Percentiles rank a stretch among this genome's conserved stretches.
Conservation (phyloP, 805 yeast species). For the Hanseniaspora nectarophila region DNA sequence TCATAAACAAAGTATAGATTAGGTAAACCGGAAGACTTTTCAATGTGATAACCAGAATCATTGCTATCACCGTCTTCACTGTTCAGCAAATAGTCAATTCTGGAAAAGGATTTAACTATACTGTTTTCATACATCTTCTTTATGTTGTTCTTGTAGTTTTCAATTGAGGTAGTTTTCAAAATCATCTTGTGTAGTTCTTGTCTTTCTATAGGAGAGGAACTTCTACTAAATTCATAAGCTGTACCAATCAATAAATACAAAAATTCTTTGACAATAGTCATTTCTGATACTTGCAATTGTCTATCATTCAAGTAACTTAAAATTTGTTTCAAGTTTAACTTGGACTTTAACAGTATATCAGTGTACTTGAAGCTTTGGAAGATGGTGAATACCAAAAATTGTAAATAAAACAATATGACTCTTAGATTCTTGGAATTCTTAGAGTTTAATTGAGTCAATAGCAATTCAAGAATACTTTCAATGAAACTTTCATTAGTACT, state of each 20-base stretch:
- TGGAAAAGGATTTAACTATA: slow-evolving; percentile 45
- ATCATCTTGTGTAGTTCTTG: slow-evolving; percentile 49
- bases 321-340: slow-evolving; percentile 53
- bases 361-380: slow-evolving; percentile 69
- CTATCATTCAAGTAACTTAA: slow-evolving; percentile 49
- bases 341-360: slow-evolving; percentile 58
- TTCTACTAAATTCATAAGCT: slow-evolving; percentile 69
- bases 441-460: slow-evolving; percentile 50
- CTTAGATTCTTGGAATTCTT: slow-evolving; percentile 45
- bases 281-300: slow-evolving; percentile 33
- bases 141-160: slow-evolving; percentile 61
- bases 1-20: slow-evolving; percentile 57
- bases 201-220: slow-evolving; percentile 43
- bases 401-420: slow-evolving; percentile 62
- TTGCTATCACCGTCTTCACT: slow-evolving; percentile 40
- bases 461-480: slow-evolving; percentile 65
- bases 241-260: slow-evolving; percentile 61
- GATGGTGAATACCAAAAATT: slow-evolving; percentile 63
- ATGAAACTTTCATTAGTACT: slow-evolving; percentile 60
- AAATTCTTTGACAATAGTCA: slow-evolving; percentile 57
- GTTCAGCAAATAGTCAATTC: slow-evolving; percentile 32
- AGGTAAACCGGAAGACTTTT: slow-evolving; percentile 51
- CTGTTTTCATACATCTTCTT: slow-evolving; percentile 56
- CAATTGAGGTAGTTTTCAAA: slow-evolving; percentile 64
- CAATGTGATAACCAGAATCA: slow-evolving; percentile 33